Base-by-base conservation (phyloP, 139 green algal species). In the Picochlorum sp. region DNA sequence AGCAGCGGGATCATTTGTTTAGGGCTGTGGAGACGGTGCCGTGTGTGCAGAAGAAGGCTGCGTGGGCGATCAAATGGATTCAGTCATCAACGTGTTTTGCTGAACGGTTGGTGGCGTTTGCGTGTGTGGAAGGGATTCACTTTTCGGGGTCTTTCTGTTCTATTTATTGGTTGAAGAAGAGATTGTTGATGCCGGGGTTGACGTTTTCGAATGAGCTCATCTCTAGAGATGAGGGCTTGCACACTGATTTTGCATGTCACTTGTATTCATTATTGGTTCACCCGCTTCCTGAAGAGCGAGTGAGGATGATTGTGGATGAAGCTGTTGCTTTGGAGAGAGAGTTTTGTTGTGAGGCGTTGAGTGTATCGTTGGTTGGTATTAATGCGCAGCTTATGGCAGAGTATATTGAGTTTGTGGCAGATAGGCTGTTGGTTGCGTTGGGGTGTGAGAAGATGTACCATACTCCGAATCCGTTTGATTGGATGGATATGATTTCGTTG, bases 31-130 rank as follows among this genome's bases (percentile, higher is more conserved):
- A 84, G 18, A 86, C 73, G 16, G 67, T 92, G 10, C 81, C 80
- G 1, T 83, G 69, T 72, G 72, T 91, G 24, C n/a, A 45, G 63
- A 90, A 81, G 67, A 97, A 98, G 84, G 92, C 94, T 2, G 66
- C 91, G n/a, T 99, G 94, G 94, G 94, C 94, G 1, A 60, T 97
- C 37, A 83, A 81, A 61, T 99, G 94, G 94, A 97, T 97, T 57
- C 73, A 73, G 28, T 73, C 50, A 68, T 60, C 18, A 57, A 71
- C n/a, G 41, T 73, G 41, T 59, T 91, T 91, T 73, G 82, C 82
- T 3, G 71, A 84, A 67, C 67, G 82, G 34, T 78, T 91, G 30
- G 65, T 91, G 24, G 84, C 82, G 7, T 91, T 88, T 63, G 84
- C 84, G 11, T 91, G 84, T 74, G 81, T 91, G 60, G 84, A 90